phyloP scores from a whole-genome alignment of 1,284 basidiomycete species.

The Fomes fomentarius region DNA sequence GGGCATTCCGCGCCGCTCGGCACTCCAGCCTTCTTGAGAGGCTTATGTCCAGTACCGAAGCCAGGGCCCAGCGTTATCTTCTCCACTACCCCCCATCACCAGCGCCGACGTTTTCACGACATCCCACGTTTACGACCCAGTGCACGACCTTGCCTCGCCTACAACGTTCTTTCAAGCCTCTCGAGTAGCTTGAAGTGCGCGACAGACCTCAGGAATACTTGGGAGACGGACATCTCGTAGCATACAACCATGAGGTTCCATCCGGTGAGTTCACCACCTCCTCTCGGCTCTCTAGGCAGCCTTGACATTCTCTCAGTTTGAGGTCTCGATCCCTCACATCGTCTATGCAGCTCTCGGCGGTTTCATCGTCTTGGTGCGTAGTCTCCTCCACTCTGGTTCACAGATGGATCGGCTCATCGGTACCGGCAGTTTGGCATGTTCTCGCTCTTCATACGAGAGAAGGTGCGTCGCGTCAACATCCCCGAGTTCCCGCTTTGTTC shows the following conservation, averaged over 20 bases:
- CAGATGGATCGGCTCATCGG: constrained; percentile 29
- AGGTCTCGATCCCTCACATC: constrained; percentile 71
- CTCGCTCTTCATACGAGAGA: constrained; percentile 91
- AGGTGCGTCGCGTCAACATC: constrained; percentile 46
- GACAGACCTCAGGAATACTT: constrained; percentile 6
- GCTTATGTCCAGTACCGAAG: constrained; percentile 17
- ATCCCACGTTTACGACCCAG: constrained; percentile 18
- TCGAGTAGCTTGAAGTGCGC: constrained; percentile 4
- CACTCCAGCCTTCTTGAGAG: constrained; percentile 9
- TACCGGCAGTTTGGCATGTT: constrained; percentile 87
- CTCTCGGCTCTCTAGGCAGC: background rate
- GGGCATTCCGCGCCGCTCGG: constrained; percentile 28
- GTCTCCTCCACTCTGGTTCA: constrained; percentile 54
- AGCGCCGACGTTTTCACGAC: constrained; percentile 8
- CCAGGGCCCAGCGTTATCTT: constrained; percentile 22
- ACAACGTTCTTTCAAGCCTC: constrained; percentile 1
- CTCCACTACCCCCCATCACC: constrained; percentile 12
- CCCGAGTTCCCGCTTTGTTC: background rate
- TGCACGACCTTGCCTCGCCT: constrained; percentile 4
- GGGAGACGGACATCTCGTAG: constrained; percentile 9
- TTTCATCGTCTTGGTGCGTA: constrained; percentile 77
- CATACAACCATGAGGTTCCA: constrained; percentile 28
- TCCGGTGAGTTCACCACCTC: constrained; percentile 20
- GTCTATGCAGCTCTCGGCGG: constrained; percentile 85
- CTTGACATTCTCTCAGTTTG: constrained; percentile 50